A percentile compares a stretch with the other conserved stretches of the same genome.
Evolutionary conservation across 2,329 filamentous ascomycete genomes (phyloP).

Genomic region (Trichophyton verrucosum): DNA sequence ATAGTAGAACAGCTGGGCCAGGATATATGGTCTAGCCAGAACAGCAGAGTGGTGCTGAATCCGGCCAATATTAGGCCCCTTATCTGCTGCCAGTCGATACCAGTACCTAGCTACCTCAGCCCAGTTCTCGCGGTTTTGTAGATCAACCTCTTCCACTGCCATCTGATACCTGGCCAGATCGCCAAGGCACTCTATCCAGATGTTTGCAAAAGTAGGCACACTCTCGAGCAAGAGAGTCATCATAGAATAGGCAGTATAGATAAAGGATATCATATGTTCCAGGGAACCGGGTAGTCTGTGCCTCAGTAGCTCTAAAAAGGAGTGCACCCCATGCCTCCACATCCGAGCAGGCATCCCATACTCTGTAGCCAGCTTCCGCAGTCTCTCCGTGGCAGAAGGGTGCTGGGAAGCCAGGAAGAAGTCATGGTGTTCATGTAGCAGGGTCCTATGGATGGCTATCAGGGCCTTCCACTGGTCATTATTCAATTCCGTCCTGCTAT

Average conservation of each 20-base stretch:
- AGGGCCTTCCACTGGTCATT: slow-evolving; percentile 71
- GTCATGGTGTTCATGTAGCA: slow-evolving; percentile 72
- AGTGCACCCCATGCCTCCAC: slow-evolving; percentile 89
- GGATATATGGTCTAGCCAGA: slow-evolving; percentile 44
- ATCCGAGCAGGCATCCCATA: slow-evolving; percentile 87
- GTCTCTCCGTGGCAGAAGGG: slow-evolving; percentile 56
- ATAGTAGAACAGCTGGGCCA: slow-evolving; percentile 50
- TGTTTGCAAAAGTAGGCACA: slow-evolving; percentile 68
- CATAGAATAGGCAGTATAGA: slow-evolving; percentile 81
- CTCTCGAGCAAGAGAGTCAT: slow-evolving; percentile 80
- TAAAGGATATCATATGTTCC: slow-evolving; percentile 84
- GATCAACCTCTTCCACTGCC: slow-evolving; percentile 77
- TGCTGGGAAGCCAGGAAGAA: slow-evolving; percentile 83
- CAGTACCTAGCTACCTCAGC: slow-evolving; percentile 65
- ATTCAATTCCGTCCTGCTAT: slow-evolving; percentile 40
- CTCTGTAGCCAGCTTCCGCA: slow-evolving; percentile 52
- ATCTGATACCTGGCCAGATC: slow-evolving; percentile 77
- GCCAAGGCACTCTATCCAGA: slow-evolving; percentile 87
- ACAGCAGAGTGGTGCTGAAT: slow-evolving; percentile 80
- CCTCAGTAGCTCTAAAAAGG: slow-evolving; percentile 64
- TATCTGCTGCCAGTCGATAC: slow-evolving; percentile 74
- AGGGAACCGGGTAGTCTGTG: slow-evolving; percentile 62
- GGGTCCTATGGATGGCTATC: slow-evolving; percentile 66
- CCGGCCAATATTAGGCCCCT: slow-evolving; percentile 59
- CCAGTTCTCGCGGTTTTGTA: slow-evolving; percentile 67